These are phyloP conservation scores for Pseudofabraea citricarpa DNA, from an alignment of 2,329 filamentous ascomycete genomes.

Conservation along the genomic window DNA sequence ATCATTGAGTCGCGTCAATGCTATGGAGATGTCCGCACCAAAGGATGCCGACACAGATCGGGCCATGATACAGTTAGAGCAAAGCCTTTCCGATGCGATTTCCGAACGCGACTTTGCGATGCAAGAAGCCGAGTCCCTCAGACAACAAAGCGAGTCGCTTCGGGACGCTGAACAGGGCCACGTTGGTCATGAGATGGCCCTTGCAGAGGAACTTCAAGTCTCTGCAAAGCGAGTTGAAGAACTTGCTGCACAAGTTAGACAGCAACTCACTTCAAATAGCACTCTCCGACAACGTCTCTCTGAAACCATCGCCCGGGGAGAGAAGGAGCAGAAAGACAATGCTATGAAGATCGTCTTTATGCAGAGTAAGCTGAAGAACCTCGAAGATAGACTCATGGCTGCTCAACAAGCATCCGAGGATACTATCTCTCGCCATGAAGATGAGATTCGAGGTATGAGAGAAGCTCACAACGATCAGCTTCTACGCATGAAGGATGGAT, in stretches of 20 bases:
- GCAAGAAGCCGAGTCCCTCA: constrained; percentile 58
- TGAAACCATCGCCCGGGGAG: constrained; percentile 76
- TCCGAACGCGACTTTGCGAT: constrained; percentile 69
- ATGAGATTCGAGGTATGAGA: constrained; percentile 71
- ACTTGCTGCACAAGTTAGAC: constrained; percentile 71
- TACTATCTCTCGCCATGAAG: constrained; percentile 76
- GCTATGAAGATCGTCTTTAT: constrained; percentile 78
- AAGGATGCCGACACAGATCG: constrained; percentile 55
- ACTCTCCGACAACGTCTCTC: constrained; percentile 71
- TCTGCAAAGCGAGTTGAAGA: constrained; percentile 76
- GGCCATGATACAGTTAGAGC: constrained; percentile 62
- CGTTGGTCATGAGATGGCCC: constrained; percentile 54
- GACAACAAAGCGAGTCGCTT: constrained; percentile 54
- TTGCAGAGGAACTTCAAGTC: constrained; percentile 65
- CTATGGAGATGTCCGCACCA: constrained; percentile 49
- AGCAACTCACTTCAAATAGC: constrained; percentile 75
- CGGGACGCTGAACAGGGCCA: constrained; percentile 50
- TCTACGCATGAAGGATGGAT: constrained; percentile 60
- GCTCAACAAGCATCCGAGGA: constrained; percentile 88
- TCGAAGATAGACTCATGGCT: constrained; percentile 79
- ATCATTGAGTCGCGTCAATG: constrained; percentile 61
- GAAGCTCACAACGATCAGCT: constrained; percentile 76
- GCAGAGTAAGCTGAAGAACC: constrained; percentile 70
- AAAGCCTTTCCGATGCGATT: constrained; percentile 63
- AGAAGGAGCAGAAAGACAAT: constrained; percentile 75